Evolutionary conservation across 2,329 filamentous ascomycete species (phyloP), one percentile per base, ranked within the genome.

Genomic region (Cladophialophora bantiana): DNA sequence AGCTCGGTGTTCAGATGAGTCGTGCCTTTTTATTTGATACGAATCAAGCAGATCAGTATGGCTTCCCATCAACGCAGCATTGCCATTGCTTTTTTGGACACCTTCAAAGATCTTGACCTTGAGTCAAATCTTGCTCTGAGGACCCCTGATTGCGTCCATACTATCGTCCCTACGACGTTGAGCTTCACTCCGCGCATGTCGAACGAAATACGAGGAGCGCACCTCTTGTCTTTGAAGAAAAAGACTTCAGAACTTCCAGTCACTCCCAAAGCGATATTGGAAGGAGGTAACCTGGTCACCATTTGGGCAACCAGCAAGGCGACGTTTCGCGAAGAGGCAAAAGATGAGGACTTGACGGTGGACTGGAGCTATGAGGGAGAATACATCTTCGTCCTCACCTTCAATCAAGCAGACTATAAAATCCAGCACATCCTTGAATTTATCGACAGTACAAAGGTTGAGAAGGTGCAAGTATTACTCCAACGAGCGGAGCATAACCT

Each of bases 381-480:
- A 66, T 78, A 77, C 57, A 67, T 78, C 5, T 78, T 77, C 56
- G 68, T 78, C 12, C 67, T 77, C 4, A 72, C 67, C 26, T 73
- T 78, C 68, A 70, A 77, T 68, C 68, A 71, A 45, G 68, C 50
- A 7, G 75, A 74, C 4, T 69, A 73, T 45, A 74, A 73, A 53
- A 74, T 78, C 50, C 67, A 68, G 58, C 66, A 70, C 18, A 68
- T 74, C 4, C 38, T 78, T 6, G 76, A 78, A 62, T 75, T 78
- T 64, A 15, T 78, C 40, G 76, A 78, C 70, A 78, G 75, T 59
- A 74, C 75, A 48, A 40, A 62, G 64, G 52, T 52, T 54, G 62
- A 61, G 12, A 50, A 53, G 18, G 59, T 18, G 32, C 31, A 34
- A 42, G 13, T 4, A n/a, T n/a, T 61, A 32, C 36, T 36, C 9